Base-by-base conservation (phyloP, 78 protist species). In the Salpingoeca rosetta region DNA sequence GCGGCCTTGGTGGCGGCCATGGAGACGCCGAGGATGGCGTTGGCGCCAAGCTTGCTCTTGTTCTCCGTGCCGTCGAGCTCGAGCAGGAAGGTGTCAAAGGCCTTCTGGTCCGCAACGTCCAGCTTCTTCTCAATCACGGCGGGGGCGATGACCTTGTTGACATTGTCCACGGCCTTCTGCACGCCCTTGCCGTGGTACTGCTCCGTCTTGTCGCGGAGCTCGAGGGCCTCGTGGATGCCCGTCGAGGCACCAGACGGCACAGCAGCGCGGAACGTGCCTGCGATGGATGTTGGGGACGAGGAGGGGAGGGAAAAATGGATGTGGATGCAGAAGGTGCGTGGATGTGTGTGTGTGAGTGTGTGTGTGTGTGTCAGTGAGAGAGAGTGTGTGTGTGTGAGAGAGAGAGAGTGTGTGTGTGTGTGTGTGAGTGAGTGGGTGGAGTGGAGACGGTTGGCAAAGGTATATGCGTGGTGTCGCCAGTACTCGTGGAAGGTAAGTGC, bases 221-320 rank as follows among this genome's bases (percentile, higher is more conserved):
- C 99, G 80, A 85, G 87, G n/a, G 99, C 99, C 93, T 99, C 99
- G 84, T 97, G 89, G 78, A 85, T 56, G 83, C 99, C 99, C 0
- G 99, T 98, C 36, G 99, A 98, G 26, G 99, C 99, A 44, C 99
- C 99, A 0, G 95, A 90, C 40, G 99, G 99, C 0, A 93, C 99
- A 31, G 98, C 97, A 31, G 96, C 97, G 56, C 99, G 94, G 96
- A 94, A 94, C 75, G 84, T 17, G 84, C 93, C 89, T 74, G 80
- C 80, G 44, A 0, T 12, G 35, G n/a, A 26, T 31, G 26, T 3
- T 2, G 36, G 75, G n/a, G 75, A 26, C 3, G 26, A 26, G 10
- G 31, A 65, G 75, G 26, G 26, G 75, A 65, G 2, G 35, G n/a
- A n/a, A n/a, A n/a, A n/a, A n/a, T n/a, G n/a, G n/a, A n/a, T n/a